Evolutionary conservation across 75 land plant genomes (phyloP), one percentile per base, ranked within the genome.

Genomic region (Isoetes taiwanensis): DNA sequence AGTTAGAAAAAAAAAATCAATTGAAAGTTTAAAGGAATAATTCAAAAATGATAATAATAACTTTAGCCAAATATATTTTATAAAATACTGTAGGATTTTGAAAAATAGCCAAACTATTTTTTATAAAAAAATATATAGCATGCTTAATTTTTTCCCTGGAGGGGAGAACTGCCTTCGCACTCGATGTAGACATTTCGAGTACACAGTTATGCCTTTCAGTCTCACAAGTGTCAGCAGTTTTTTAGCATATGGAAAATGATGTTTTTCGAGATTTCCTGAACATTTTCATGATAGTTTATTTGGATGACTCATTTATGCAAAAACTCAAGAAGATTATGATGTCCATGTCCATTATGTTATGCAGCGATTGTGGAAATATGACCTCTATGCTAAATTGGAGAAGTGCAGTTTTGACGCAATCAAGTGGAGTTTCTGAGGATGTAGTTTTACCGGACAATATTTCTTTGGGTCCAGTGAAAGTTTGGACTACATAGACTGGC

Each of bases 261-360:
- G 25, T 71, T 3, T 58, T 64, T 29, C 54, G 33, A 0, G 62
- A 59, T 20, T 65, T 43, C 43, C 28, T 66, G 1, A 55, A 53
- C n/a, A 12, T 23, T 1, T 64, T 70, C 57, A 27, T 64, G 4
- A 52, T 64, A 28, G 12, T 38, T 4, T 65, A 65, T 43, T 25
- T 63, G 10, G 70, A 71, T 59, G 69, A 53, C 31, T 52, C 2
- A 65, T 65, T 2, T 72, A 39, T 24, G 52, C 53, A 12, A 72
- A 65, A 39, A 72, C 52, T 14, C 14, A 58, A 40, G 56, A 65
- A 37, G 63, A 65, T 0, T 52, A 65, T 41, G 32, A 52, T 10
- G 43, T 48, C 12, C 62, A 65, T 52, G 20, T 65, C 4, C 39
- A n/a, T 34, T 29, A 46, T 23, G 56, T 61, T 11, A 19, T 54